Evolutionary conservation across 1,284 basidiomycete species (phyloP).

Genomic region (Somion occarium): DNA sequence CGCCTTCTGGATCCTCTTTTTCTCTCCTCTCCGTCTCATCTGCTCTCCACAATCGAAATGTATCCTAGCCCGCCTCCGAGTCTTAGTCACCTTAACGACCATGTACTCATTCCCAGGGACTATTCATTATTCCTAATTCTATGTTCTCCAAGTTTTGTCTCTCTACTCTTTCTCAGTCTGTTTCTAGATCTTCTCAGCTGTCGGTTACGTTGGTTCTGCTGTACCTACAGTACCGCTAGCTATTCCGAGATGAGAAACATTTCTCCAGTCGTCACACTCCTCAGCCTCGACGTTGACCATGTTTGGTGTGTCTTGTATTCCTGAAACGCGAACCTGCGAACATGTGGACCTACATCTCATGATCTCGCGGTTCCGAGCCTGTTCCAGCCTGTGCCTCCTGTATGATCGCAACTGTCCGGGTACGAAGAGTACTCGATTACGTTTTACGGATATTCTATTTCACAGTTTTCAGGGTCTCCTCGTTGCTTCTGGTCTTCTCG

Average conservation of each 20-base stretch:
- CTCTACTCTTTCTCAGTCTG: neutral
- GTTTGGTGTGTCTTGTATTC: neutral
- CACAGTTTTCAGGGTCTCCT: neutral
- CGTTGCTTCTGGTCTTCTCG: neutral
- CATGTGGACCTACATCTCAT: neutral
- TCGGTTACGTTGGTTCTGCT: too few relatives aligned
- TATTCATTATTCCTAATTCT: neutral
- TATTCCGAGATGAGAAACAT: neutral
- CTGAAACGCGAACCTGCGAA: neutral
- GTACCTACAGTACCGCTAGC: too few relatives aligned
- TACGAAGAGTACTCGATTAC: too few relatives aligned
- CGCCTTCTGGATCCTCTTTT: too few relatives aligned
- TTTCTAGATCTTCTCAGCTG: too few relatives aligned
- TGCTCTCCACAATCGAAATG: neutral
- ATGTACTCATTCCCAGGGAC: neutral
- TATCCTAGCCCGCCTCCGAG: neutral
- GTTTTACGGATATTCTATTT: too few relatives aligned
- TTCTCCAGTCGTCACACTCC: neutral
- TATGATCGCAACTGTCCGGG: too few relatives aligned
- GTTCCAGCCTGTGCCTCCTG: too few relatives aligned
- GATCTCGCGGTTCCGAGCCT: too few relatives aligned
- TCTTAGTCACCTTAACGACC: neutral
- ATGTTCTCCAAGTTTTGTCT: too few relatives aligned
- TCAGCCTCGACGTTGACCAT: neutral
- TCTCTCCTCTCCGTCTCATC: too few relatives aligned